Percentiles rank a stretch among this genome's conserved stretches.
Conservation (phyloP, 768 basidiomycete genomes). For the Tricholomella constricta region DNA sequence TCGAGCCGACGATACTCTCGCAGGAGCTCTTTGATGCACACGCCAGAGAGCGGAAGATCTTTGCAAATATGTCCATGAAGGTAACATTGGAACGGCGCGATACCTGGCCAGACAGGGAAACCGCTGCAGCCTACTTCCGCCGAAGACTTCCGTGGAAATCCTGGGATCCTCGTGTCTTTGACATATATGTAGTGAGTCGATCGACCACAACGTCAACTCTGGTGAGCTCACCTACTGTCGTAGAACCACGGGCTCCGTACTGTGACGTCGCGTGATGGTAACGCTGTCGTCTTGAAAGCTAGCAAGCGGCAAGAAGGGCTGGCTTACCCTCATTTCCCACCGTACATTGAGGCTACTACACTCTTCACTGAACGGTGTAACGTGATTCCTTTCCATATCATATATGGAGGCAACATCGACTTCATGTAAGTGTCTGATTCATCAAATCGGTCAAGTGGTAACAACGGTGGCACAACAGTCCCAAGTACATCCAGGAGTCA, state of each 20-base stretch:
- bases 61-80: constrained; percentile 17
- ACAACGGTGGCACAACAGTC: constrained; percentile 12
- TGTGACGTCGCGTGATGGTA: constrained; percentile 4
- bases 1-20: constrained; percentile 36
- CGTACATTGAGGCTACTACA: constrained; percentile 17
- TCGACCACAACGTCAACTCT: background rate
- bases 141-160: constrained; percentile 28
- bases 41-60: constrained; percentile 16
- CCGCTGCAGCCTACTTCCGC: constrained; percentile 26
- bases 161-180: constrained; percentile 32
- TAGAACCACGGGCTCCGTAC: constrained; percentile 18
- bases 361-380: constrained; percentile 14
- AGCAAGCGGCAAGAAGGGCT: constrained; percentile 18
- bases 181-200: constrained; percentile 27
- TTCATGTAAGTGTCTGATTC: constrained; percentile 16
- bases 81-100: constrained; percentile 25
- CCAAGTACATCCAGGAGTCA: constrained; percentile 27
- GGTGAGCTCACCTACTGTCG: background rate
- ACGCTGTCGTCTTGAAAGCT: constrained; percentile 9
- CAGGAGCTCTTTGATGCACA: constrained; percentile 25
- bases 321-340: constrained; percentile 17
- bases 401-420: constrained; percentile 20
- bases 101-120: constrained; percentile 27
- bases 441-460: background rate
- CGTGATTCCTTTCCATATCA: constrained; percentile 18